These are phyloP conservation scores for Ophiocordyceps sinensis DNA, from an alignment of 2,329 filamentous ascomycete genomes.

Conservation along the genomic window DNA sequence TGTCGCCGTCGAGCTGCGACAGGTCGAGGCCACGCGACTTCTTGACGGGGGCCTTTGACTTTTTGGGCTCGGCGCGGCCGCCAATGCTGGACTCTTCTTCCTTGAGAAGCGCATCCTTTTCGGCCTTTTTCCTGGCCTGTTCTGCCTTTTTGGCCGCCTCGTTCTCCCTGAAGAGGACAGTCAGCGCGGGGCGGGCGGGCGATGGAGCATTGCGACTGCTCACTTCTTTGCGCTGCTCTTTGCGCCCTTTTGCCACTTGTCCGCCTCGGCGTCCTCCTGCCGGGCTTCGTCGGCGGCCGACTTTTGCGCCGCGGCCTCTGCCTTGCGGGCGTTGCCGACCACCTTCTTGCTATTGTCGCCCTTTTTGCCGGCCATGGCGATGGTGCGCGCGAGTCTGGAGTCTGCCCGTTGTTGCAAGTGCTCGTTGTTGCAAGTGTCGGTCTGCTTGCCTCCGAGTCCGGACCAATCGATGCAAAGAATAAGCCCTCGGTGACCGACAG, in stretches of 20 bases:
- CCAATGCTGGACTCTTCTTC: constrained; percentile 63
- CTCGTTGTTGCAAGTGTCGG: too few relatives aligned
- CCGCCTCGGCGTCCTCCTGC: constrained; percentile 51
- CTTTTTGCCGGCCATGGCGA: constrained; percentile 57
- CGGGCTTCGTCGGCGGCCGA: constrained; percentile 54
- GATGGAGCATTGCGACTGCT: constrained; percentile 12
- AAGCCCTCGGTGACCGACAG: too few relatives aligned
- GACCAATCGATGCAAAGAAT: too few relatives aligned
- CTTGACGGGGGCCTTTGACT: constrained; percentile 52
- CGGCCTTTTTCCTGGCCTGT: constrained; percentile 83
- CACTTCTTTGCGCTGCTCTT: constrained; percentile 85
- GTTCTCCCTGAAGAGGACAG: constrained; percentile 15
- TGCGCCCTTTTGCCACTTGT: constrained; percentile 71
- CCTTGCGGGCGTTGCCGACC: constrained; percentile 82
- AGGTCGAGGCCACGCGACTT: constrained; percentile 62
- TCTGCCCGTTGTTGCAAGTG: too few relatives aligned
- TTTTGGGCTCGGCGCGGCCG: constrained; percentile 47
- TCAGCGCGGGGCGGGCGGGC: neutral
- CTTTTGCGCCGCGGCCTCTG: constrained; percentile 72
- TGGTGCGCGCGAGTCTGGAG: neutral
- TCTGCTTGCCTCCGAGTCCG: too few relatives aligned
- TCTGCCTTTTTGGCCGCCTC: constrained; percentile 57
- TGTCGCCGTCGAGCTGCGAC: constrained; percentile 54
- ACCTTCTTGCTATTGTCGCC: constrained; percentile 80
- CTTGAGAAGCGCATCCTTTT: constrained; percentile 67